Base-by-base conservation (phyloP, 805 yeast genomes). In the Hagleromyces aurorensis region DNA sequence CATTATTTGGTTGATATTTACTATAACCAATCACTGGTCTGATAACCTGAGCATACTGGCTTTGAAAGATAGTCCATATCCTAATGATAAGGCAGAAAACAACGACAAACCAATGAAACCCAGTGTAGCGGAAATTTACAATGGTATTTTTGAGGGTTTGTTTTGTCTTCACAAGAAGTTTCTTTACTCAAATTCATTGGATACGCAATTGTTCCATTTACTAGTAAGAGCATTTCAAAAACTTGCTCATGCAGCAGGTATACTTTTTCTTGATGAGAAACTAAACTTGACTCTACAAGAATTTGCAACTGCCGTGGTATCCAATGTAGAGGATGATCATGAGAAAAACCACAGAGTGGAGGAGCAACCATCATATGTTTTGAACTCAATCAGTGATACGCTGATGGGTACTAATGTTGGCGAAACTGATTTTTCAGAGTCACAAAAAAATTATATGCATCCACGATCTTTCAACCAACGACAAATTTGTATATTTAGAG, bases 241-340 rank as follows among this genome's bases (percentile, higher is more conserved):
- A 39, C 64, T 83, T 27, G 74, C 94, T 5, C 95, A 85, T 50
- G 74, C 87, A 0, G 69, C 87, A 0, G 96, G 96, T 0, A 59
- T 84, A 10, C 54, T 86, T n/a, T 76, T 74, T 0, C 49, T 80
- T 8, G 47, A 53, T 1, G 61, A 59, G 0, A 62, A 78, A 13
- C 61, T 94, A 27, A 81, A 84, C 44, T 69, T 72, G 7, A 68
- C 72, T 16, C 40, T 75, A 26, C 39, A 48, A n/a, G 40, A 65
- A n/a, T 64, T 73, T 40, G 62, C 75, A 1, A 38, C 45, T 9
- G 59, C 70, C 2, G 62, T 73, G 1, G 55, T 73, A 11, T 62
- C 60, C 21, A 58, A 69, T 16, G 51, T 48, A 14, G 77, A 70
- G 1, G 78, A 67, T 16, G 61, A 75, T 4, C 36, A 43, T 7